Percentiles rank a stretch among this genome's conserved stretches.
phyloP scores from a whole-genome alignment of 1,139 yeast genomes.

The Candida tetrigidarum region DNA sequence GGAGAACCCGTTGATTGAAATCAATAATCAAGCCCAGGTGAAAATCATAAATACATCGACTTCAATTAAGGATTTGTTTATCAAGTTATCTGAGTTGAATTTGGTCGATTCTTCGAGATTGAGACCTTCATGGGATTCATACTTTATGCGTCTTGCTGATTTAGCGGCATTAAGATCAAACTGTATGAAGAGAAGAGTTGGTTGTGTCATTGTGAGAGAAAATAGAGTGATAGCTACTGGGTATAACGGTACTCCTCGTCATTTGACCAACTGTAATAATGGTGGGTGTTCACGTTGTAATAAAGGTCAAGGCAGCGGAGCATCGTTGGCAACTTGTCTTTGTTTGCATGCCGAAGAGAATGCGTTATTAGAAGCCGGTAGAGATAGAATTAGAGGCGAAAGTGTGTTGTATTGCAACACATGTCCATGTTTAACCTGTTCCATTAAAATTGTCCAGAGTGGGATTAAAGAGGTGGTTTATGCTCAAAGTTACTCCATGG shows the following conservation, averaged over 20 bases:
- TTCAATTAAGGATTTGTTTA: conserved; percentile 51
- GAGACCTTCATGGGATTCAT: conserved; percentile 95
- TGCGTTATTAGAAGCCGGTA: conserved; percentile 91
- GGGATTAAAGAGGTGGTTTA: conserved; percentile 95
- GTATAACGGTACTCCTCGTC: conserved; percentile 95
- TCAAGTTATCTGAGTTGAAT: conserved; percentile 56
- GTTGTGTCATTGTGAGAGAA: conserved; percentile 90
- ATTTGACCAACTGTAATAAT: conserved; percentile 84
- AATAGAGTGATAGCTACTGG: conserved; percentile 93
- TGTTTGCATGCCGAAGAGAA: conserved; percentile 98
- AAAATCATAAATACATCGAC: conserved; percentile 63
- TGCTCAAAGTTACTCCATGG: conserved; percentile 94
- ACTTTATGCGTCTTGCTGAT: conserved; percentile 91
- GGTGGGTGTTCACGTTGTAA: conserved; percentile 96
- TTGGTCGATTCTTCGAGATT: conserved; percentile 63
- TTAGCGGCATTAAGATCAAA: conserved; percentile 91
- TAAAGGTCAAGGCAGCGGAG: conserved; percentile 64
- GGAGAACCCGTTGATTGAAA: conserved; percentile 46
- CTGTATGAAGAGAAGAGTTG: conserved; percentile 97
- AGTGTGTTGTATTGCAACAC: conserved; percentile 93
- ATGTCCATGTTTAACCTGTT: conserved; percentile 96
- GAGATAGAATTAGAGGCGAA: conserved; percentile 65
- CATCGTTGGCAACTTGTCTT: conserved; percentile 73
- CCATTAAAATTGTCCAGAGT: conserved; percentile 91
- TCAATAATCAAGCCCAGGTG: conserved; percentile 60